phyloP scores from a whole-genome alignment of 192 early-diverging fungal species.

The Backusella psychrophila region DNA sequence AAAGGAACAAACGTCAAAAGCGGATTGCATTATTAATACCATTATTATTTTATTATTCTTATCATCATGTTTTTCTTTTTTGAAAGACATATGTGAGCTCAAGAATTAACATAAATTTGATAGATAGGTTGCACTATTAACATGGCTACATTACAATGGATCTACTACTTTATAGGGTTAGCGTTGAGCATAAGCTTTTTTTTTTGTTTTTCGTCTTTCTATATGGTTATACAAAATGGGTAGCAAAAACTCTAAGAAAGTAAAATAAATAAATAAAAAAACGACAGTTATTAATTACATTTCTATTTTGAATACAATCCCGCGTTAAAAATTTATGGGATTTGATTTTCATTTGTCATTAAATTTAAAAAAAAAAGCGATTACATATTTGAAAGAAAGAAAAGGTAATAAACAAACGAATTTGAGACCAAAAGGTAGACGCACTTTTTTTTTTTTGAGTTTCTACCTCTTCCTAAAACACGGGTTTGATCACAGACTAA shows the following conservation, averaged over 20 bases:
- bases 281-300: background rate
- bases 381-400: too few species aligned
- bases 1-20: background rate
- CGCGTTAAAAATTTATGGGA: background rate
- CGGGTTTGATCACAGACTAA: background rate
- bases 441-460: background rate
- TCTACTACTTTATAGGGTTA: background rate
- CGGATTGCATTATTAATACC: background rate
- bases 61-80: background rate
- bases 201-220: background rate
- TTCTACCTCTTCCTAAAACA: background rate
- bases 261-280: background rate
- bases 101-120: background rate
- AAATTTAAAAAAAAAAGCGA: background rate
- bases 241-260: background rate
- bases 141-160: background rate
- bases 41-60: background rate
- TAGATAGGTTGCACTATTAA: background rate
- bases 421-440: background rate
- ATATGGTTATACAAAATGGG: conserved; percentile 1
- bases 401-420: too few species aligned
- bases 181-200: background rate
- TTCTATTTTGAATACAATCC: background rate
- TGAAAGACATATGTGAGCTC: background rate
- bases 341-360: background rate